These are phyloP conservation scores for Flaveria brownii DNA, from an alignment of 129 eudicot species.

Conservation along the genomic window DNA sequence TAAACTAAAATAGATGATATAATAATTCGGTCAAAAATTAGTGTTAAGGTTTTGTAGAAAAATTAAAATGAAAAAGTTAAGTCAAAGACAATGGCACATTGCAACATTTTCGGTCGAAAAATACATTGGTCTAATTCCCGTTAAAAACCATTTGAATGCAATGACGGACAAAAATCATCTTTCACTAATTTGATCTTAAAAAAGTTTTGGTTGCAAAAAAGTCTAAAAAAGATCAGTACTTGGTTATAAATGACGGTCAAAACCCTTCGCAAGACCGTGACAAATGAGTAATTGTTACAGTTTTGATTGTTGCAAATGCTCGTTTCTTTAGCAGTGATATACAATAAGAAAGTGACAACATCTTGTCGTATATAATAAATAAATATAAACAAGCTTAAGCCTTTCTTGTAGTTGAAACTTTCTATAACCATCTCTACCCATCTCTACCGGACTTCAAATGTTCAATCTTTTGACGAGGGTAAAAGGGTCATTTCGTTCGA, in stretches of 20 bases:
- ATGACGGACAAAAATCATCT: too few relatives aligned
- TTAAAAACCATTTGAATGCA: too few relatives aligned
- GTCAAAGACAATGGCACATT: too few relatives aligned
- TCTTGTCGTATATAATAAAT: background rate
- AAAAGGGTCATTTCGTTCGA: conserved; percentile 1
- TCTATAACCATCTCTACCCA: background rate
- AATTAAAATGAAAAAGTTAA: background rate
- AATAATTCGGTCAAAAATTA: background rate
- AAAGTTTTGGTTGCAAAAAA: background rate
- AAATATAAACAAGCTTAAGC: background rate
- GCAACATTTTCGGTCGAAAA: too few relatives aligned
- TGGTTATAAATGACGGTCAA: background rate
- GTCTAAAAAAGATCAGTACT: background rate
- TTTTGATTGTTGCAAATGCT: background rate
- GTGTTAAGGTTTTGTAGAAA: background rate
- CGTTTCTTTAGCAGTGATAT: background rate
- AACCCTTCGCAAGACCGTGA: too few relatives aligned
- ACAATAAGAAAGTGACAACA: background rate
- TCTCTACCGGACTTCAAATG: background rate
- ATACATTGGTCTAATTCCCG: too few relatives aligned
- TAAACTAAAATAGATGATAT: too few relatives aligned
- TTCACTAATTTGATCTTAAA: background rate
- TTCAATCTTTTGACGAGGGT: background rate
- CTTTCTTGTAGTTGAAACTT: background rate
- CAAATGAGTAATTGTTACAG: too few relatives aligned